Base-by-base conservation (phyloP, 257 asterid genomes). In the Solanum tacnaense region DNA sequence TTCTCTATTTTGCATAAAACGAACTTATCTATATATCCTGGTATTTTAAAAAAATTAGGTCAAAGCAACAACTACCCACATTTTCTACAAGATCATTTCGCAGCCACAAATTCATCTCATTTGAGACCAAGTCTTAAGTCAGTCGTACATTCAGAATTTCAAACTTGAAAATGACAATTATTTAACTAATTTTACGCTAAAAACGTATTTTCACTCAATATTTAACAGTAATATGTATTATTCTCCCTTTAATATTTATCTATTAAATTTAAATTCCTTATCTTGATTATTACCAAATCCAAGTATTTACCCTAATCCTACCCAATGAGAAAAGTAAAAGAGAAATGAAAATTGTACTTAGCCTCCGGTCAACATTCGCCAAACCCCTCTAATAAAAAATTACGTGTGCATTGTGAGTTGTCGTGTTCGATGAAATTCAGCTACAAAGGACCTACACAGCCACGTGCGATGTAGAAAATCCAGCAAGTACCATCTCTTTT, bases 381-480 rank as follows among this genome's bases (percentile, higher is more conserved):
- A 49, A 49, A 13, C 60, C 60, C 60, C 60, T 49, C 60, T 49
- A 49, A 49, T 49, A 5, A 18, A 20, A 62, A 6, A 29, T 62
- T 60, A 68, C 25, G 34, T n/a, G 44, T 32, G 76, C 36, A 23
- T 13, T 39, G 44, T 68, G 44, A 87, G 21, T 85, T 25, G 90
- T 79, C 86, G 3, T 25, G 13, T 11, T 70, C 34, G 84, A 35
- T 62, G 81, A 62, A 21, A 70, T 86, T 90, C 89, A 82, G 46
- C 27, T 44, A 83, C 3, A 2, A 16, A 36, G 89, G 88, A 8
- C 88, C 86, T 68, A 3, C 7, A 0, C 1, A 9, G 5, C 44
- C 84, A 83, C 89, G 92, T 90, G 90, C 78, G n/a, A 4, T 3
- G 16, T 70, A 8, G 35, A 85, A 58, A 58, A 29, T 74, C 60